A percentile compares a stretch with the other conserved stretches of the same genome.
These are phyloP conservation scores for Kodamaea arcana DNA, from an alignment of 1,139 yeast species.

Conservation along the genomic window DNA sequence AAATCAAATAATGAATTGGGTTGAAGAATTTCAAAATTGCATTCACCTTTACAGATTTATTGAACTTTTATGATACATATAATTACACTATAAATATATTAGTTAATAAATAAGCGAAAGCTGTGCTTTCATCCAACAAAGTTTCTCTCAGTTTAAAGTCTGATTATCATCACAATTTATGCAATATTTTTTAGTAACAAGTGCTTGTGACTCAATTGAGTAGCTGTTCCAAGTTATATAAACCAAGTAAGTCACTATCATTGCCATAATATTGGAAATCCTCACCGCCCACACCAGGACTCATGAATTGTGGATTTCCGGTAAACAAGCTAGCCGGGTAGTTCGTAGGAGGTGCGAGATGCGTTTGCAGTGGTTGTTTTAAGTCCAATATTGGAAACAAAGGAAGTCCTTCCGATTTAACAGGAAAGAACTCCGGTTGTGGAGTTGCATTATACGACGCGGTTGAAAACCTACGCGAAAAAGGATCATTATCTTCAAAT, in stretches of 20 bases:
- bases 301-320: background rate
- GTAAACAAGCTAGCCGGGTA: background rate
- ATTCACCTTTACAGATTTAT: too few species aligned
- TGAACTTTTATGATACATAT: background rate
- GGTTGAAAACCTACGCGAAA: background rate
- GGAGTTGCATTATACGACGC: conserved; percentile 2
- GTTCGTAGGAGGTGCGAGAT: background rate
- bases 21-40: too few species aligned
- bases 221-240: conserved; percentile 10
- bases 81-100: background rate
- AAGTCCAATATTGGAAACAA: background rate
- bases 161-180: too few species aligned
- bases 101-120: background rate
- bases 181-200: too few species aligned
- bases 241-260: conserved; percentile 9
- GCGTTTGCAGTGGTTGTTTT: background rate
- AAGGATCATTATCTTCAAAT: conserved; percentile 2
- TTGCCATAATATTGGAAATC: conserved; percentile 6
- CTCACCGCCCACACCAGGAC: conserved; percentile 1
- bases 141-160: too few species aligned
- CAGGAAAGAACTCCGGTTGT: background rate
- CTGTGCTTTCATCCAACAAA: background rate
- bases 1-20: too few species aligned
- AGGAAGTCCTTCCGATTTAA: background rate
- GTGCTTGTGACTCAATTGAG: too few species aligned